Percentiles rank a stretch among this genome's conserved stretches.
Evolutionary conservation across 1,139 yeast species (phyloP).

Genomic region (Meyerozyma elateridarum): DNA sequence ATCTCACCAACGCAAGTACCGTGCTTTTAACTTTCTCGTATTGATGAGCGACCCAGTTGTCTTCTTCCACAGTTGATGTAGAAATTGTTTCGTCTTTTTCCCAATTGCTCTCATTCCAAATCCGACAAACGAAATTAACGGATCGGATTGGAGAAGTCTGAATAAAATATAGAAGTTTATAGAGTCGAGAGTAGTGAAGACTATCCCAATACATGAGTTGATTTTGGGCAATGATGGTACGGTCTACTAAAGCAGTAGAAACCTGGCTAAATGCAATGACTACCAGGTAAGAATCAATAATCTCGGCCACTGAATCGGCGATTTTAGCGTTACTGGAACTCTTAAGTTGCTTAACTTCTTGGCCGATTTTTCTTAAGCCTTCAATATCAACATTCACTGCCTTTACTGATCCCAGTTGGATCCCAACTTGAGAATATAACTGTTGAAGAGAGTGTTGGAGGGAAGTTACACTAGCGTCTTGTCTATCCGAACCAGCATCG

Average conservation of each 20-base stretch:
- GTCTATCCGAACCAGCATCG: background rate
- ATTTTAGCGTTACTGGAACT: too few relatives aligned
- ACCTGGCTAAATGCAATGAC: background rate
- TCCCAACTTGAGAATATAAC: background rate
- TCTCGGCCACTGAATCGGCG: background rate
- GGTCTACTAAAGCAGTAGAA: background rate
- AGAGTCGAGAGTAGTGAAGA: background rate
- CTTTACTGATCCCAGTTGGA: slow-evolving; percentile 1
- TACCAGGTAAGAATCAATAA: slow-evolving; percentile 1
- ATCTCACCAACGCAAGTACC: background rate
- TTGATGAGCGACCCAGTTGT: slow-evolving; percentile 1
- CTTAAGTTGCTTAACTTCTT: too few relatives aligned
- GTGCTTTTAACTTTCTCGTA: background rate
- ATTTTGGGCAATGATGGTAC: background rate
- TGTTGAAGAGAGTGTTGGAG: too few relatives aligned
- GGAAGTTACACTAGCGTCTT: too few relatives aligned
- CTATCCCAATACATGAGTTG: slow-evolving; percentile 3
- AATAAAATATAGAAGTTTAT: slow-evolving; percentile 1
- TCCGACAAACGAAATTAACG: background rate
- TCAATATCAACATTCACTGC: background rate
- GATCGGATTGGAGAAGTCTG: slow-evolving; percentile 1
- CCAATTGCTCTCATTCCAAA: background rate
- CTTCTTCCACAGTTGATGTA: slow-evolving; percentile 1
- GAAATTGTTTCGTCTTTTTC: background rate
- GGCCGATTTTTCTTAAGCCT: too few relatives aligned